Conservation (phyloP, 805 yeast species). For the Wickerhamiella kazuoi region DNA sequence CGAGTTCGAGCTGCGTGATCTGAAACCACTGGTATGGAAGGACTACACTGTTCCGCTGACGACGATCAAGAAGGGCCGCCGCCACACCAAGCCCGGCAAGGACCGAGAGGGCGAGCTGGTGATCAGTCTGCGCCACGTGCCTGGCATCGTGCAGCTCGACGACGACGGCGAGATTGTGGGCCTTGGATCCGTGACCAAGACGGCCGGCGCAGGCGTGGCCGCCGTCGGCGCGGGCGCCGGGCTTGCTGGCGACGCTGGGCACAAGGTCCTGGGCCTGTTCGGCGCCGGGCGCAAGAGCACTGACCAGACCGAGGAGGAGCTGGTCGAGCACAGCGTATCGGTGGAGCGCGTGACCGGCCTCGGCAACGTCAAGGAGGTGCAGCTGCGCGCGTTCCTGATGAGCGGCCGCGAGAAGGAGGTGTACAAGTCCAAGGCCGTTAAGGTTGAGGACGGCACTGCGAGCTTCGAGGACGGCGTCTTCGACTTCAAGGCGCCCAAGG, state of each 20-base stretch:
- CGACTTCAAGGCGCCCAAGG: constrained; percentile 49
- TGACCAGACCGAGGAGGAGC: constrained; percentile 5
- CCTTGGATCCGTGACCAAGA: constrained; percentile 11
- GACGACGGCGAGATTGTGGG: constrained; percentile 11
- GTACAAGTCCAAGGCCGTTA: constrained; percentile 43
- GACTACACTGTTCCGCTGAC: constrained; percentile 35
- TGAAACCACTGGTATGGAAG: constrained; percentile 39
- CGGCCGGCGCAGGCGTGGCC: constrained; percentile 11
- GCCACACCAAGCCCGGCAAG: constrained; percentile 27
- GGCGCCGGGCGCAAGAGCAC: constrained; percentile 20
- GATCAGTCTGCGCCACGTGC: constrained; percentile 44
- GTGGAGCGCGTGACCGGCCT: constrained; percentile 13
- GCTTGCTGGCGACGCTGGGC: constrained; percentile 28
- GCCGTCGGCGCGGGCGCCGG: constrained; percentile 13
- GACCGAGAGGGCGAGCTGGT: constrained; percentile 46
- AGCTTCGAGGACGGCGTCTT: constrained; percentile 32
- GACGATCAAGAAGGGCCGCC: constrained; percentile 23
- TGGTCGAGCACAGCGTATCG: constrained; percentile 8
- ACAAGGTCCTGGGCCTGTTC: constrained; percentile 26
- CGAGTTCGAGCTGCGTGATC: constrained; percentile 34
- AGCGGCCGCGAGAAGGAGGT: constrained; percentile 34
- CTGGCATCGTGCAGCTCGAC: constrained; percentile 37
- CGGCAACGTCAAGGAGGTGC: constrained; percentile 19
- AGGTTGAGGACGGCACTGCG: constrained; percentile 30
- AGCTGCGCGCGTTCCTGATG: constrained; percentile 30